Conservation (phyloP, 2,329 filamentous ascomycete genomes). For the Beauveria medogensis region DNA sequence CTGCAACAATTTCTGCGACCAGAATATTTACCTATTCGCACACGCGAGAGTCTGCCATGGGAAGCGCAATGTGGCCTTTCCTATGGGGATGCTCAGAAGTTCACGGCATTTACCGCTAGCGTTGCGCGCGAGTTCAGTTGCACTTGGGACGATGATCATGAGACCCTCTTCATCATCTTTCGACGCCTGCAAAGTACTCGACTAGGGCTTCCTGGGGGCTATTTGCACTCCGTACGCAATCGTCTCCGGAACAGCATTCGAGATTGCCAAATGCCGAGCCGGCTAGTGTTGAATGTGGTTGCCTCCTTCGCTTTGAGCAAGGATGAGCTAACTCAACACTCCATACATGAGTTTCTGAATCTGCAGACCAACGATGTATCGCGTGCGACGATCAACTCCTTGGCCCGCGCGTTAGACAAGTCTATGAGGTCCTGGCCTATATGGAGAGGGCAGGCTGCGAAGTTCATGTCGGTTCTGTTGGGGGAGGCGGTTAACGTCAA, state of each 20-base stretch:
- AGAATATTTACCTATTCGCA: no score
- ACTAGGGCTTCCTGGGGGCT: neutral
- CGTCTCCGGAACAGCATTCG: neutral
- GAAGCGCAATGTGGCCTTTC: no score
- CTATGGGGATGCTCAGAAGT: no score
- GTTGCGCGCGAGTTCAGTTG: no score
- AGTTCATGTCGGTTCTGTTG: neutral
- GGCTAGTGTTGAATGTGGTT: neutral
- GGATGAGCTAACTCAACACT: neutral
- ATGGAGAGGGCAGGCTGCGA: neutral
- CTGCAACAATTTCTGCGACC: no score
- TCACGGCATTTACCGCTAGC: no score
- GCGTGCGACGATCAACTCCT: neutral
- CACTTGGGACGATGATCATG: no score
- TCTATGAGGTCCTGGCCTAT: neutral
- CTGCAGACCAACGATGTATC: neutral
- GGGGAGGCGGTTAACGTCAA: neutral
- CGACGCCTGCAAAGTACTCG: neutral
- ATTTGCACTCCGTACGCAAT: neutral
- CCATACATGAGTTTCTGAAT: neutral
- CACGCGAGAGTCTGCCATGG: no score
- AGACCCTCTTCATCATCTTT: neutral
- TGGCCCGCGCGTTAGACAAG: neutral
- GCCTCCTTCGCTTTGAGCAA: neutral
- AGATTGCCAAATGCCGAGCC: neutral